Evolutionary conservation across 192 early-diverging fungal species (phyloP).

Genomic region (Bifiguratus adelaidae): DNA sequence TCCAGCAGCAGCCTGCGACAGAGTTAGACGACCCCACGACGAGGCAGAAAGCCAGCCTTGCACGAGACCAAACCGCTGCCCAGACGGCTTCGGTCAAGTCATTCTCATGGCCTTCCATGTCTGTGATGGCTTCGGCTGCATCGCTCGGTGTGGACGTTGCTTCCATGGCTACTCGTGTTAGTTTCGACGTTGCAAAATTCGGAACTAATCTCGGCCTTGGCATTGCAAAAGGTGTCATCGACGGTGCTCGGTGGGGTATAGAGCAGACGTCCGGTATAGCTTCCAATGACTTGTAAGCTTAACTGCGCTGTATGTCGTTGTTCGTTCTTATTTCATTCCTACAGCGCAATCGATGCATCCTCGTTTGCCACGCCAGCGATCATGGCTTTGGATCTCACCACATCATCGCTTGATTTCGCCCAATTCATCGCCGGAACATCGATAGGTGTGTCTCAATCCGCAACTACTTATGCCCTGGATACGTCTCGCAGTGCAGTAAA

Average conservation of each 20-base stretch:
- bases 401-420: conserved; percentile 1
- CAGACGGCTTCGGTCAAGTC: no score
- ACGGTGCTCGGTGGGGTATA: not conserved
- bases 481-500: not conserved
- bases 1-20: no score
- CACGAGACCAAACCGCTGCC: no score
- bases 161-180: not conserved
- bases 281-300: not conserved
- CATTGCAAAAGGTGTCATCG: conserved; percentile 3
- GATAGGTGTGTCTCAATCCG: not conserved
- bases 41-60: no score
- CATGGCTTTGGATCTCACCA: not conserved
- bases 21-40: no score
- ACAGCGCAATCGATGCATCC: not conserved
- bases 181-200: conserved; percentile 4
- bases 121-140: not conserved
- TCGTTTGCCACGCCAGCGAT: not conserved
- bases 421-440: not conserved
- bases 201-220: conserved; percentile 1
- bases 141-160: conserved; percentile 6
- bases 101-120: no score
- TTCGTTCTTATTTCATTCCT: not conserved
- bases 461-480: not conserved
- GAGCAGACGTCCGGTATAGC: not conserved
- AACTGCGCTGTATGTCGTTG: not conserved